phyloP scores from a whole-genome alignment of 176 grass and related monocot species.

The Oryza australiensis region DNA sequence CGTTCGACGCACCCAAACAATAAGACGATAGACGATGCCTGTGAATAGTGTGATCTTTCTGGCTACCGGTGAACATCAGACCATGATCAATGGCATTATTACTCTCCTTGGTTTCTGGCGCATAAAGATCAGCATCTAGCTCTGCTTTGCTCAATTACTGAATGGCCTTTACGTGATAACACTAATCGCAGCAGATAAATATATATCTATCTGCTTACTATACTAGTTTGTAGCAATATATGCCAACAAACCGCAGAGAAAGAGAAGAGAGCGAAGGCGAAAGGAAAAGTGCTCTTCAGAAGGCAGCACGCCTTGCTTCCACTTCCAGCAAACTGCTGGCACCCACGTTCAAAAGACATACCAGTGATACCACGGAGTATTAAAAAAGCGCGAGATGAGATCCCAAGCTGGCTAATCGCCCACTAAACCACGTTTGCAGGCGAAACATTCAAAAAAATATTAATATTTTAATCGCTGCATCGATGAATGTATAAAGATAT shows the following conservation, averaged over 20 bases:
- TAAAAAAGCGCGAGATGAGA: slow-evolving; percentile 14
- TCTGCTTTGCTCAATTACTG: neutral
- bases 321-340: slow-evolving; percentile 21
- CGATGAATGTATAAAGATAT: too few species aligned
- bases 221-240: neutral
- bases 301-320: slow-evolving; percentile 53
- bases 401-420: slow-evolving; percentile 38
- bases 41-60: neutral
- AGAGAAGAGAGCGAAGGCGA: neutral
- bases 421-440: slow-evolving; percentile 33
- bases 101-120: too few species aligned
- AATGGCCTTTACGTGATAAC: neutral
- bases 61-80: neutral
- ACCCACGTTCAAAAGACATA: slow-evolving; percentile 33
- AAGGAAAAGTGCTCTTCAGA: slow-evolving; percentile 40
- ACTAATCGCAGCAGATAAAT: neutral
- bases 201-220: neutral
- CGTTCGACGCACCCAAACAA: neutral
- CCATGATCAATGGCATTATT: too few species aligned
- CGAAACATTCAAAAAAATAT: slow-evolving; percentile 39
- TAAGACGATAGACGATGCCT: too few species aligned
- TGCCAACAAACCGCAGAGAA: neutral
- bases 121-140: too few species aligned
- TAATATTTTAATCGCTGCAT: too few species aligned
- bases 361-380: neutral